Evolutionary conservation across 441 rosid species (phyloP), one percentile per base, ranked within the genome.

Genomic region (Arabidopsis hybrid): DNA sequence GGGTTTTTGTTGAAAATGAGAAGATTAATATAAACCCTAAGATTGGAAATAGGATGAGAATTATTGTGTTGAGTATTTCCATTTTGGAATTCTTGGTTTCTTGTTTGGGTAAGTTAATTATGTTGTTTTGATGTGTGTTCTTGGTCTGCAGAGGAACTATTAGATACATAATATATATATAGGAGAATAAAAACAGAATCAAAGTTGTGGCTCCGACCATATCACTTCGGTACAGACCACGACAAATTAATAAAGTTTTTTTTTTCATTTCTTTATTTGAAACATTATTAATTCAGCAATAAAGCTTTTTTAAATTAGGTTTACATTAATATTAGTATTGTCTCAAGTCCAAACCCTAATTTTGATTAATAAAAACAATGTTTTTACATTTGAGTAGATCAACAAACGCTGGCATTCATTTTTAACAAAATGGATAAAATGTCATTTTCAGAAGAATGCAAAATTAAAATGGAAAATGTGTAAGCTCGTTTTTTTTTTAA

Each of bases 201-300:
- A 50, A 43, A 47, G 52, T 76, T 47, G 60, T 56, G 60, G 60
- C 71, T 69, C 75, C 79, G 79, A 55, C 79, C 79, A 62, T 9
- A 29, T 55, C 17, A 31, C 50, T 45, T 45, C 18, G 50, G 50
- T 69, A 34, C 34, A 55, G 32, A 60, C 35, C 16, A 74, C 14
- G 68, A 67, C 67, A 6, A 10, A 42, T 11, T 6, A 39, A 12
- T 16, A 40, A 53, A 5, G 14, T 38, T 17, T 4, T 1, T 4
- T 4, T 18, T 69, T 4, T 59, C 17, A 57, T 11, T 16, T 39
- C 43, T 14, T 38, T 31, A 47, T 49, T 26, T 26, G 29, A 26
- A 26, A 26, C 29, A 26, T 26, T 26, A 26, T 26, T 26, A 26
- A 0, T 26, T 26, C 29, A 26, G 29, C 29, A 26, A 26, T 26